Evolutionary conservation across 116 monocot species (phyloP).

Genomic region (Cymodocea nodosa): DNA sequence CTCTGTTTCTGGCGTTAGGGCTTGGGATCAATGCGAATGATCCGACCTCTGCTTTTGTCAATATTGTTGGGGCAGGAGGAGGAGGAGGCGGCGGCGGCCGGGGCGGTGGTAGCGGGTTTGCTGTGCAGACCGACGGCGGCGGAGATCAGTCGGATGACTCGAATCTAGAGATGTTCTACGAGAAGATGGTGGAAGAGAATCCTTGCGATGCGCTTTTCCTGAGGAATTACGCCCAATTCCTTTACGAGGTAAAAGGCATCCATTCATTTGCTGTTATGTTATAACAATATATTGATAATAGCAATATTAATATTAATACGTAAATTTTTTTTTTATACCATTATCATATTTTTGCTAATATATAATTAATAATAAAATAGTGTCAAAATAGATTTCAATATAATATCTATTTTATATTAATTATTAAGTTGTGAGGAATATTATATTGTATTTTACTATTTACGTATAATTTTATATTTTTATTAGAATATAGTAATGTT

Average conservation of each 20-base stretch:
- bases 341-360: too few relatives aligned
- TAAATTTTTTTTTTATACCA: too few relatives aligned
- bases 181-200: constrained; percentile 68
- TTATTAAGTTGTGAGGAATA: too few relatives aligned
- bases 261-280: too few relatives aligned
- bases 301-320: too few relatives aligned
- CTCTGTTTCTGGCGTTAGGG: constrained; percentile 73
- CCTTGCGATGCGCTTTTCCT: constrained; percentile 60
- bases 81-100: constrained; percentile 7
- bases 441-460: too few relatives aligned
- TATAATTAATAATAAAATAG: too few relatives aligned
- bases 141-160: constrained; percentile 23
- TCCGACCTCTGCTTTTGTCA: constrained; percentile 27
- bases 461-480: too few relatives aligned
- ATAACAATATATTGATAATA: too few relatives aligned
- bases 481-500: too few relatives aligned
- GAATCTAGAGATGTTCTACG: constrained; percentile 45
- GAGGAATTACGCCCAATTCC: constrained; percentile 76
- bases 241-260: constrained; percentile 49
- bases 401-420: too few relatives aligned
- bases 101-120: constrained; percentile 16
- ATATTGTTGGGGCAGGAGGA: constrained; percentile 16
- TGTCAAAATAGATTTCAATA: too few relatives aligned
- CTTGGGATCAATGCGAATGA: constrained; percentile 43
- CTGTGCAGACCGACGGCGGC: neutral